phyloP scores from a whole-genome alignment of 129 eudicot species.

The Gnaphalium uliginosum region DNA sequence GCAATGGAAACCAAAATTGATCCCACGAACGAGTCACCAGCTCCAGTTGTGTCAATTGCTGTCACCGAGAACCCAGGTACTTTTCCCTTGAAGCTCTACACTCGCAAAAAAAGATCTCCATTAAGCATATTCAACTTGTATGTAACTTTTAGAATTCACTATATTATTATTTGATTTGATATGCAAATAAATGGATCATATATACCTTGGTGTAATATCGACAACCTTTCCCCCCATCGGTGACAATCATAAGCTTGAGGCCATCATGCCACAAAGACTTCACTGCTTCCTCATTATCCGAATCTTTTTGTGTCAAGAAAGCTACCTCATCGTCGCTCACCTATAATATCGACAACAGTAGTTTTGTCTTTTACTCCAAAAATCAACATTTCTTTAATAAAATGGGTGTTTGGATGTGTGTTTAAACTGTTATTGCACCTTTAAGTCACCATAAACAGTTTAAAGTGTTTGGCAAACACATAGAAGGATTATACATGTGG shows the following conservation, averaged over 20 bases:
- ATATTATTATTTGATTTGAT: too few species aligned
- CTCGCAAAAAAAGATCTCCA: background rate
- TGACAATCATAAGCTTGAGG: conserved; percentile 63
- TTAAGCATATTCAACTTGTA: background rate
- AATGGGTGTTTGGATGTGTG: too few species aligned
- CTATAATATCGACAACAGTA: conserved; percentile 7
- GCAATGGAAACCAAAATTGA: conserved; percentile 49
- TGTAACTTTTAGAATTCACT: background rate
- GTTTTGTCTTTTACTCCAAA: background rate
- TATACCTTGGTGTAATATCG: conserved; percentile 68
- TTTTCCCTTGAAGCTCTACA: conserved; percentile 59
- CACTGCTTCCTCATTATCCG: conserved; percentile 47
- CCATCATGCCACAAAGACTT: conserved; percentile 56
- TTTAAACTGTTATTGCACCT: too few species aligned
- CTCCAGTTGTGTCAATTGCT: conserved; percentile 77
- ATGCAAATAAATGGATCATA: background rate
- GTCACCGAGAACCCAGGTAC: conserved; percentile 55
- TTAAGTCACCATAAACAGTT: background rate
- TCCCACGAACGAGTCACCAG: conserved; percentile 82
- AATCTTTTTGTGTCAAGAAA: conserved; percentile 52
- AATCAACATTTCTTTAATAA: too few species aligned
- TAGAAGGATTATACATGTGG: background rate
- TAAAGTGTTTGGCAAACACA: background rate
- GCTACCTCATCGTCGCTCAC: conserved; percentile 75
- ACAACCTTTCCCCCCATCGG: conserved; percentile 77